phyloP scores from a whole-genome alignment of 2,329 filamentous ascomycete species.

The Bimuria novae-zelandiae region DNA sequence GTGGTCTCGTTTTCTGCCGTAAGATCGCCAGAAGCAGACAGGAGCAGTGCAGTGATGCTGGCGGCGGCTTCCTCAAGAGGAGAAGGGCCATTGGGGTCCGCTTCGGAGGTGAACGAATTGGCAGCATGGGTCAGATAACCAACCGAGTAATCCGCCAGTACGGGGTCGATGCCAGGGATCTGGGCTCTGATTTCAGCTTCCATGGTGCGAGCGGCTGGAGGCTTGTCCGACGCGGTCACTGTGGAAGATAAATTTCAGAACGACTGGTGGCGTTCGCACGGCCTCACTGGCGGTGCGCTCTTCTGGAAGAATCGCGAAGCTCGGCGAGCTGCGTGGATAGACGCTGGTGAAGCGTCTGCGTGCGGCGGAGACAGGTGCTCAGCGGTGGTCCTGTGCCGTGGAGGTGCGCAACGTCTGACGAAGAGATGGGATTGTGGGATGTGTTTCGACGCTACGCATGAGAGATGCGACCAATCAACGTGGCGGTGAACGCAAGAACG shows the following conservation, averaged over 20 bases:
- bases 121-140: slow-evolving; percentile 95
- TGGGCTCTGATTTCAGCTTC: slow-evolving; percentile 84
- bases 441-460: not conserved
- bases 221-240: slow-evolving; percentile 5
- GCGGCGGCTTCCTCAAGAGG: slow-evolving; percentile 84
- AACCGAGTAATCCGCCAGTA: slow-evolving; percentile 89
- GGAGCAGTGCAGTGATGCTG: slow-evolving; percentile 81
- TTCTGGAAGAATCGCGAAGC: not conserved
- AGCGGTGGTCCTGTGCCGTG: not conserved
- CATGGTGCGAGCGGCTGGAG: slow-evolving; percentile 59
- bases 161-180: slow-evolving; percentile 83
- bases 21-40: slow-evolving; percentile 89
- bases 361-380: not conserved
- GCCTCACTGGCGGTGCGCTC: not conserved
- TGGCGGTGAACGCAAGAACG: not conserved
- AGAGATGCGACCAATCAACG: slow-evolving; percentile 12
- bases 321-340: not conserved
- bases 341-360: not conserved
- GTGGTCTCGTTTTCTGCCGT: slow-evolving; percentile 73
- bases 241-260: slow-evolving; percentile 6
- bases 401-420: slow-evolving; percentile 5
- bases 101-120: slow-evolving; percentile 75
- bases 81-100: slow-evolving; percentile 69
- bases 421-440: not conserved
- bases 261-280: slow-evolving; percentile 2